Evolutionary conservation across 352 stramenopile genomes (phyloP), one percentile per base, ranked within the genome.

Genomic region (Globisporangium ultimum): DNA sequence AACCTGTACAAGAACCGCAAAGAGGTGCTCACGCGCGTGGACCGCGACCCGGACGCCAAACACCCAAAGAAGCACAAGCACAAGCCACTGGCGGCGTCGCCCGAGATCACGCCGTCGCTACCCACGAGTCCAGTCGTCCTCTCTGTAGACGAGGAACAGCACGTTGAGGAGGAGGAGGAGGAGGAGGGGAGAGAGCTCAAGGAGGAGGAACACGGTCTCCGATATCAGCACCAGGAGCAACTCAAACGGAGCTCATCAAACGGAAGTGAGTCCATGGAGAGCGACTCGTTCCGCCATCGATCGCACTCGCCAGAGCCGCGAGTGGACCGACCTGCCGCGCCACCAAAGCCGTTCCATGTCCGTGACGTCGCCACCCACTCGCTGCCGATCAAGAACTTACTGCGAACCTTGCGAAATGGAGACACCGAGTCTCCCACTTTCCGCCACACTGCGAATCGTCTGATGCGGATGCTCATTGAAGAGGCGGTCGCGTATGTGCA

Each of bases 1-100:
- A 80, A 84, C 34, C 60, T 84, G 13, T 84, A 84, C 70, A 84
- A 84, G 61, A 84, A 79, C 51, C 70, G 73, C 15, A 66, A 64
- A 36, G 67, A 76, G 22, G 70, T 81, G 34, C 64, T 81, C n/a
- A 74, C 64, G 1, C 72, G 72, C n/a, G 67, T 58, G 22, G 58
- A 47, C 51, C 61, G 71, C 4, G 70, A 74, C 18, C 46, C 58
- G 0, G 49, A 63, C n/a, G 58, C 52, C 11, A 70, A 70, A 28
- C 58, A 70, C 18, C 52, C 58, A 5, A 70, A 70, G 53, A 60
- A 55, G 18, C 58, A 62, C 58, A 51, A 47, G 2, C 32, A 14
- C 10, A 64, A 57, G n/a, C 17, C 18, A 3, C 15, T 17, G 2
- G 15, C 53, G 2, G 22, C 28, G 1, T 11, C 48, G 32, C 43